phyloP scores from a whole-genome alignment of 345 rosid genomes.

The Dipteronia sinensis region DNA sequence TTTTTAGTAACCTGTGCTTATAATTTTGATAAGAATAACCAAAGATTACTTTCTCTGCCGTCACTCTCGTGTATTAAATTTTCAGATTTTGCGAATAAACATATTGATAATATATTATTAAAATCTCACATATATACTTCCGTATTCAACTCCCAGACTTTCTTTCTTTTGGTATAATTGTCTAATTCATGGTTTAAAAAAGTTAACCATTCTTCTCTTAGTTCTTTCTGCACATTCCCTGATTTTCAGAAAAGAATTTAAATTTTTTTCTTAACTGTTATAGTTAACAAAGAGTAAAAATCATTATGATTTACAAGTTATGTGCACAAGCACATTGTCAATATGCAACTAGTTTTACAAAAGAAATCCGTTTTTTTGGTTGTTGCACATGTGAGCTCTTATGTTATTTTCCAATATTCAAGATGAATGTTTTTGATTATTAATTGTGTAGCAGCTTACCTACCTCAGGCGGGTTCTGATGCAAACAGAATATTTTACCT shows the following conservation, averaged over 20 bases:
- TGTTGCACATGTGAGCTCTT: background rate
- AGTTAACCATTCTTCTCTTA: background rate
- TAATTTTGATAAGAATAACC: background rate
- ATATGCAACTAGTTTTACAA: background rate
- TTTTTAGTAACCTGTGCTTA: background rate
- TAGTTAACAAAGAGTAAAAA: background rate
- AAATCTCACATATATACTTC: too few species aligned
- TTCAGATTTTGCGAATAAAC: background rate
- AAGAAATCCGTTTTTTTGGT: background rate
- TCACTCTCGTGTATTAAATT: too few species aligned
- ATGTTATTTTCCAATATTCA: conserved; percentile 8
- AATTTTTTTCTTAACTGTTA: background rate
- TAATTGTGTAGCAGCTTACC: conserved; percentile 34
- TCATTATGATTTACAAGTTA: background rate
- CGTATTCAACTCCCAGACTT: background rate
- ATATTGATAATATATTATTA: too few species aligned
- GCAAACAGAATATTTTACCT: conserved; percentile 73
- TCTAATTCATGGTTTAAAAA: background rate
- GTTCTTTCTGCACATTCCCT: background rate
- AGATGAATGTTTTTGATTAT: conserved; percentile 30
- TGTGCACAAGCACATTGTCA: background rate
- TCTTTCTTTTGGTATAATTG: background rate
- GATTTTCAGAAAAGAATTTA: background rate
- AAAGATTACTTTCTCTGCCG: background rate
- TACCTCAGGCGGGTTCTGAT: conserved; percentile 52